phyloP scores from a whole-genome alignment of 2,329 filamentous ascomycete species.

The Graphium sp. region DNA sequence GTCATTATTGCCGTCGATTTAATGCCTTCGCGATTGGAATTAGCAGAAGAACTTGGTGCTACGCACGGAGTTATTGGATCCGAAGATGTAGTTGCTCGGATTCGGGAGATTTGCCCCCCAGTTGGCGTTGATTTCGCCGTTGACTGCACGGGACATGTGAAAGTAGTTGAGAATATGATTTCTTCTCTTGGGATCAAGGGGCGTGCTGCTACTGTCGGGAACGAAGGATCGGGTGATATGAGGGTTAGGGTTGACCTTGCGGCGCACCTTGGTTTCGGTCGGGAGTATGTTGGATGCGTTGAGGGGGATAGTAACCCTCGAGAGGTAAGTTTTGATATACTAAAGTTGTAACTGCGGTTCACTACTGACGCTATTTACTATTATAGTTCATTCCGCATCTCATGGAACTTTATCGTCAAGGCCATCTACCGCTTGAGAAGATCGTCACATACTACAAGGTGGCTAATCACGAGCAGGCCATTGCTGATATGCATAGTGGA shows the following conservation, averaged over 20 bases:
- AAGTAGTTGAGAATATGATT: conserved; percentile 25
- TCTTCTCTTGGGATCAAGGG: conserved; percentile 19
- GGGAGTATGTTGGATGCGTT: conserved; percentile 12
- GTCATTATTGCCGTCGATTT: conserved; percentile 14
- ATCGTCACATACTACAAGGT: conserved; percentile 15
- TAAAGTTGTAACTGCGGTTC: neutral
- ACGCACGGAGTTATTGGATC: conserved; percentile 14
- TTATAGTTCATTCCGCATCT: conserved; percentile 15
- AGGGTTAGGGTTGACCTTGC: conserved; percentile 10
- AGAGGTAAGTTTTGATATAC: conserved; percentile 7
- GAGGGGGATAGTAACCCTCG: conserved; percentile 11
- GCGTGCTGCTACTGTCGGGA: conserved; percentile 11
- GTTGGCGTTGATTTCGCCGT: conserved; percentile 14
- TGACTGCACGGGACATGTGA: conserved; percentile 15
- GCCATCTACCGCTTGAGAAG: conserved; percentile 15
- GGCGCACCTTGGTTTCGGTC: conserved; percentile 10
- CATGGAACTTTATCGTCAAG: conserved; percentile 15
- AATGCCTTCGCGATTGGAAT: conserved; percentile 9
- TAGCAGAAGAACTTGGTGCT: conserved; percentile 15
- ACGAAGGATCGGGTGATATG: conserved; percentile 8
- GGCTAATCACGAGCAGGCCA: conserved; percentile 11
- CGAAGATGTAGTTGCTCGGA: conserved; percentile 10
- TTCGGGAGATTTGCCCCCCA: conserved; percentile 10
- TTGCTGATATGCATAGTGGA: conserved; percentile 13
- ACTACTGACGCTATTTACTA: conserved; percentile 3